Evolutionary conservation across 2,329 filamentous ascomycete genomes (phyloP), one percentile per base, ranked within the genome.

Genomic region (Aspergillus sp.): DNA sequence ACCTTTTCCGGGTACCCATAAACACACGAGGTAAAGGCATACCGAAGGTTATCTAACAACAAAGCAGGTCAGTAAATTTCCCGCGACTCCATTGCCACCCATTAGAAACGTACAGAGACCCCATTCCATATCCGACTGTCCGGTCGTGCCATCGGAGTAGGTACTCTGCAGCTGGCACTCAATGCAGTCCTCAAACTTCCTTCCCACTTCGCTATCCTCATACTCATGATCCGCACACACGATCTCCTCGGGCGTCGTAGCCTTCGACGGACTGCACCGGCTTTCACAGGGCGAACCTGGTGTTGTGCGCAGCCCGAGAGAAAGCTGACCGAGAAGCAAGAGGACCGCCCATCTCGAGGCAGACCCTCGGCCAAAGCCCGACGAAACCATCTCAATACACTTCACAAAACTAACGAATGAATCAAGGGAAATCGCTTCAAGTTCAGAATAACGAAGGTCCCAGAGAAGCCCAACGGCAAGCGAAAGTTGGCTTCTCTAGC

Each of bases 11-110:
- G 80, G 30, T 67, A 77, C 31, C 75, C 78, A 66, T 76, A 82
- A 41, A 82, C 74, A 63, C 80, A 82, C 48, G 71, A 74, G 5
- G 78, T 75, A 45, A 81, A 75, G 1, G 79, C 74, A 63, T 74
- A 82, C 46, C 80, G 79, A 52, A 82, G 73, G 56, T 81, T 81
- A 68, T 79, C 80, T 82, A 65, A 8, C n/a, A 7, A n/a, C 4
- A 15, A 45, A 19, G 22, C 34, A 7, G 25, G 45, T 60, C 34
- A 60, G 58, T 51, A 45, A 48, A 19, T 13, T 9, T 23, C 7
- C 45, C 2, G 6, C 19, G 11, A 7, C 1, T 23, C n/a, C 17
- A 45, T n/a, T 17, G 23, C 8, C 8, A 38, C 8, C 9, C 7
- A 22, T 61, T 15, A 13, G n/a, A 43, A 31, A 68, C 79, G 64